Evolutionary conservation across 2,329 filamentous ascomycete genomes (phyloP).

Genomic region (Ceratocystis alfenasii): DNA sequence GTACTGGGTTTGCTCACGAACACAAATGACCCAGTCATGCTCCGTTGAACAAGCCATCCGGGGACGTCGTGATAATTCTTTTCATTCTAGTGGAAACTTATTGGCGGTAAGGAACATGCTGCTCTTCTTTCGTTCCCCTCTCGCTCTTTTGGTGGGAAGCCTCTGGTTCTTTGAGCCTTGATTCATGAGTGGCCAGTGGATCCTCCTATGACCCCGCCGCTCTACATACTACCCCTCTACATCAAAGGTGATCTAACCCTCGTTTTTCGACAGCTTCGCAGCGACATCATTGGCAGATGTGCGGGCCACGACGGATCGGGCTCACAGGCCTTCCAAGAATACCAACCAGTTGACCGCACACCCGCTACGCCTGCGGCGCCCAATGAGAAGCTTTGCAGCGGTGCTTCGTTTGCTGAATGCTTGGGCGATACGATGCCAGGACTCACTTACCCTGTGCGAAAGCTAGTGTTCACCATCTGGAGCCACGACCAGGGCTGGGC

Average conservation of each 20-base stretch:
- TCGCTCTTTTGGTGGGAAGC: background rate
- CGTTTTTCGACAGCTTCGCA: conserved; percentile 31
- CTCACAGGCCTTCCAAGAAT: background rate
- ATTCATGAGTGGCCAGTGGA: background rate
- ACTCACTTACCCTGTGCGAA: conserved; percentile 42
- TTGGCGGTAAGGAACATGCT: conserved; percentile 6
- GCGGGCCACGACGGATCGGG: background rate
- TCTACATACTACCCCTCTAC: background rate
- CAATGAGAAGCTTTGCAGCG: background rate
- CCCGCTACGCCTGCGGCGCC: background rate
- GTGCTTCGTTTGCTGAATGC: background rate
- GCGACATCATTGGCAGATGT: conserved; percentile 23
- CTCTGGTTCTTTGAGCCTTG: background rate
- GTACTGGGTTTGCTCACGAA: conserved; percentile 46
- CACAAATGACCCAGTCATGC: too few relatives aligned
- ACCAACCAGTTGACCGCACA: background rate
- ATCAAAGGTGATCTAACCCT: background rate
- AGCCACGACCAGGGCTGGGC: conserved; percentile 50
- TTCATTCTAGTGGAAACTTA: background rate
- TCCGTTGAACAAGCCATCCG: too few relatives aligned
- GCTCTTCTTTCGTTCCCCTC: background rate
- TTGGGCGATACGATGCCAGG: conserved; percentile 27
- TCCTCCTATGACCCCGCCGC: background rate
- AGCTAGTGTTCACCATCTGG: conserved; percentile 47
- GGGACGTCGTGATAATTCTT: too few relatives aligned